Base-by-base conservation (phyloP, 352 stramenopile species). In the Pseudoperonospora humuli region DNA sequence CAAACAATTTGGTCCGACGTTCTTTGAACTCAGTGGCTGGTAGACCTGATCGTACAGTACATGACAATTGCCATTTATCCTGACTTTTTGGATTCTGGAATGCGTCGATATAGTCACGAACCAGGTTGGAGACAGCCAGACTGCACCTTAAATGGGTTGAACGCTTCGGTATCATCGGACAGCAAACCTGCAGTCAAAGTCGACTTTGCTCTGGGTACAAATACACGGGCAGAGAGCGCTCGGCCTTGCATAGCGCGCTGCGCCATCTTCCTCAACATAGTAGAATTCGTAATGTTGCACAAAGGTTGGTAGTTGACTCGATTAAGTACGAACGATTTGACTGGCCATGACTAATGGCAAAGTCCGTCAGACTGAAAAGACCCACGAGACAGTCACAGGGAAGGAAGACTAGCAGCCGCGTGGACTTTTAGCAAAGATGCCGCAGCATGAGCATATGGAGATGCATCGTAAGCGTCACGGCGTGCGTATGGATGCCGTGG, bases 401-500 rank as follows among this genome's bases (percentile, higher is more conserved):
- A 31, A 15, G 13, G 19, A 29, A 5, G 40, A 11, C 32, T 36
- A 24, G 24, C 15, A 39, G 20, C 28, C 17, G 11, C 21, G 11
- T 14, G 9, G 15, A 34, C 15, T 14, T 32, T 19, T 31, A 61
- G 54, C 25, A 56, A 86, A 76, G 50, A 98, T 98, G 93, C 93
- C 93, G 56, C 93, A 98, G 72, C 95, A 99, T 83, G 97, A 99
- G 76, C 96, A 99, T 64, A 99, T 99, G 92, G 97, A 99, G 84
- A 94, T 98, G 64, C 93, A 98, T 67, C 90, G 93, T 62, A 99
- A 99, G 83, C 93, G 97, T 62, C 90, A 99, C 75, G 97, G 97
- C 64, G 92, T 97, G 67, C 95, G 97, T 27, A 90, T 99, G 68
- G 96, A 99, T 62, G 70, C 92, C 32, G 82, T 84, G 35, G 96